Evolutionary conservation across 257 asterid species (phyloP).

Genomic region (Henckelia pumila): DNA sequence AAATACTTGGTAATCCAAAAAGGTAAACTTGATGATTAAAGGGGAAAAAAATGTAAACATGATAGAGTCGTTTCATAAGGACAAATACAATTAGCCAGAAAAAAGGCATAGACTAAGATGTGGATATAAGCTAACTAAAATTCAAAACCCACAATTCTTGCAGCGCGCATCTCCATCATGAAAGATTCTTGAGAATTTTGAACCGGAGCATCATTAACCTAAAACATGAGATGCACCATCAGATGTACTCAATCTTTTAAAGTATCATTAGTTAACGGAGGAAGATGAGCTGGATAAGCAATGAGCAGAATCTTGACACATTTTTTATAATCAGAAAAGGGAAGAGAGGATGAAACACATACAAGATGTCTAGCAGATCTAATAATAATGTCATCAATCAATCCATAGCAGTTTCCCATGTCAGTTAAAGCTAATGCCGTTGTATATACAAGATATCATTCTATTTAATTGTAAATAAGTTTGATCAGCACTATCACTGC

Average conservation of each 20-base stretch:
- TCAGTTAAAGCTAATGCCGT: neutral
- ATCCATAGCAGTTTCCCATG: neutral
- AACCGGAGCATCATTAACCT: constrained; percentile 63
- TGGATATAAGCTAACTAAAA: neutral
- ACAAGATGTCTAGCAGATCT: neutral
- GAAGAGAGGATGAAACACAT: neutral
- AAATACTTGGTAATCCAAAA: constrained; percentile 7
- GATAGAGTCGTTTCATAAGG: neutral
- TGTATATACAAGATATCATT: neutral
- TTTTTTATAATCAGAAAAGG: neutral
- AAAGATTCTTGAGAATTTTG: constrained; percentile 87
- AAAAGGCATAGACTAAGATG: neutral
- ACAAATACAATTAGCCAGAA: neutral
- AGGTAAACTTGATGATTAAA: constrained; percentile 6
- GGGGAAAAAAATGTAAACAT: too few relatives aligned
- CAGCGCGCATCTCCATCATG: constrained; percentile 95
- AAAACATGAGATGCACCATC: constrained; percentile 9
- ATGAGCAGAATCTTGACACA: neutral
- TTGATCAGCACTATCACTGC: neutral
- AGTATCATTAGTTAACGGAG: neutral
- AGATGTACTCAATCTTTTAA: neutral
- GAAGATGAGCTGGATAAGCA: neutral
- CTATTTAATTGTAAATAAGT: neutral
- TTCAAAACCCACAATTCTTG: constrained; percentile 59
- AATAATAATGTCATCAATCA: neutral